Evolutionary conservation across 2,329 filamentous ascomycete genomes (phyloP), one percentile per base, ranked within the genome.

Genomic region (Fusarium hostae): DNA sequence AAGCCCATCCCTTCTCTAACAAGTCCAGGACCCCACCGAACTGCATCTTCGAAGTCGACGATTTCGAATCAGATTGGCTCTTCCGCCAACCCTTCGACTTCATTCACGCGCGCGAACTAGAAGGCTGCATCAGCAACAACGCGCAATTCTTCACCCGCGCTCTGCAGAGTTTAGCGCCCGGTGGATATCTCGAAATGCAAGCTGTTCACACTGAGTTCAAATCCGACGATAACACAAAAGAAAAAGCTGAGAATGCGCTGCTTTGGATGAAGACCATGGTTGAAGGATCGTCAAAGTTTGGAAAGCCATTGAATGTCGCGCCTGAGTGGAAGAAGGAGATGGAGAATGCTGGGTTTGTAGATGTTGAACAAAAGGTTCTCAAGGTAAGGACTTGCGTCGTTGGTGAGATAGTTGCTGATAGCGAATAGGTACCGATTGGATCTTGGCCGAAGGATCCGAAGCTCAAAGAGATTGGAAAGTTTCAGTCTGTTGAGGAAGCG

Each of bases 381-480:
- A 68, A 68, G 51, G 63, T 63, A 12, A 41, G 45, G 10, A 0
- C 2, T 18, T 6, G 5, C 1, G 5, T 9, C 24, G 3, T 6
- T 9, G 1, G 5, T 3, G 1, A 28, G 6, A 16, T 6, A 3
- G 4, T 4, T 28, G 0, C 40, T 66, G 28, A 66, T 7, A 3
- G 3, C 4, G 2, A 2, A 12, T 37, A 61, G 68, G 45, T 68
- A 0, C 69, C 69, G 0, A 71, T 70, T 35, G 67, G 69, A 4
- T 41, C 50, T 24, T 71, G 69, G 69, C 69, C 67, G 2, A 59
- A 51, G 13, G 62, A 72, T 5, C 22, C 48, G 5, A 50, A 43
- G 6, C 61, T 73, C 4, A 69, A 72, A 18, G 70, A 73, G 11
- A 68, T 70, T 44, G 70, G 70, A 43, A 67, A 62, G 24, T 66